Conservation (phyloP, 768 basidiomycete genomes). For the Lentinula sp. region DNA sequence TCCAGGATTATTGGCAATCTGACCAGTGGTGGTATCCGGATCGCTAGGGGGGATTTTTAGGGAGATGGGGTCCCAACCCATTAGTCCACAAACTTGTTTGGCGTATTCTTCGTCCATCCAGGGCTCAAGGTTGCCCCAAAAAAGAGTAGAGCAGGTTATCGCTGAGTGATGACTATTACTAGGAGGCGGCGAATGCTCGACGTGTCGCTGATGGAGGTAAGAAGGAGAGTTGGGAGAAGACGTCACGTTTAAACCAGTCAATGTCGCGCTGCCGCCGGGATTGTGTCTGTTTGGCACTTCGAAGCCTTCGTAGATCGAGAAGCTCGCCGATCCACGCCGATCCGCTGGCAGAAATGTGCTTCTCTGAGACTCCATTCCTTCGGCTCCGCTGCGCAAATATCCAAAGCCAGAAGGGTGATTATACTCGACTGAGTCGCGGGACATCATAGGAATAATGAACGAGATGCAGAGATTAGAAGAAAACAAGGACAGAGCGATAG, state of each 20-base stretch:
- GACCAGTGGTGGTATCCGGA: conserved; percentile 50
- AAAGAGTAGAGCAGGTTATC: conserved; percentile 55
- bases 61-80: conserved; percentile 79
- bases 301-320: conserved; percentile 1
- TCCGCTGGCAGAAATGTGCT: not conserved
- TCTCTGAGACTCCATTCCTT: not conserved
- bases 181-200: conserved; percentile 1
- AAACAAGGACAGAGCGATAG: not conserved
- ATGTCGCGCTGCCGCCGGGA: not conserved
- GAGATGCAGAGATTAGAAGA: not conserved
- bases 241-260: not conserved
- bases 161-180: conserved; percentile 5
- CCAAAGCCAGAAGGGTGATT: not conserved
- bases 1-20: conserved; percentile 77
- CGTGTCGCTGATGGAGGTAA: conserved; percentile 4
- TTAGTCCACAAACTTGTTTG: conserved; percentile 77
- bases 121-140: conserved; percentile 85
- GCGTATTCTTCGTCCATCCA: conserved; percentile 99
- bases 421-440: conserved; percentile 1
- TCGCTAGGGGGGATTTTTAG: conserved; percentile 67
- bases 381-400: not conserved
- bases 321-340: conserved; percentile 4
- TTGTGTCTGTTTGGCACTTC: conserved; percentile 6
- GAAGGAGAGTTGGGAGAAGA: not conserved
- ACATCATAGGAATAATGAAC: not conserved